Conservation (phyloP, 2,329 filamentous ascomycete genomes). For the Sphaceloma murrayae region DNA sequence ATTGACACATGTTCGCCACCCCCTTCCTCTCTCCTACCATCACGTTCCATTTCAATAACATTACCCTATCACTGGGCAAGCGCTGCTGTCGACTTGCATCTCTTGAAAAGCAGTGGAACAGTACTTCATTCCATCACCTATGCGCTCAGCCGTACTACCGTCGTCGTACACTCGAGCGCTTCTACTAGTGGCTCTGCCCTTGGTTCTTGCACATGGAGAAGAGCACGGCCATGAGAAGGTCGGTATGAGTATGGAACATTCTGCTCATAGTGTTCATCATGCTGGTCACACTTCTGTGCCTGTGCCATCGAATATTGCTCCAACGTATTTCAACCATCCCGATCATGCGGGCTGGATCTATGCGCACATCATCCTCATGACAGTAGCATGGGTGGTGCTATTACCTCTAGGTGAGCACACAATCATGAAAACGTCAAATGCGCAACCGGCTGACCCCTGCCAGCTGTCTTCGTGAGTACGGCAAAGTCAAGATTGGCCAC, state of each 20-base stretch:
- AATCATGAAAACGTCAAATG: not conserved
- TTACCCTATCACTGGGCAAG: not conserved
- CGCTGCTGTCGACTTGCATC: not conserved
- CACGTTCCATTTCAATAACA: too few species aligned
- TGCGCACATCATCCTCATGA: slow-evolving; percentile 62
- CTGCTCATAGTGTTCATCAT: slow-evolving; percentile 16
- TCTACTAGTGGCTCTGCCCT: slow-evolving; percentile 33
- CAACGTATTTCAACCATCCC: slow-evolving; percentile 50
- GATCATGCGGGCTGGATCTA: slow-evolving; percentile 51
- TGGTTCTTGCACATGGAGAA: slow-evolving; percentile 35
- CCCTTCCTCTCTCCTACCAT: too few species aligned
- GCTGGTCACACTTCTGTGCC: slow-evolving; percentile 17
- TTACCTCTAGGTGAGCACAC: slow-evolving; percentile 57
- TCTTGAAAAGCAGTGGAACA: not conserved
- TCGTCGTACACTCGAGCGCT: slow-evolving; percentile 23
- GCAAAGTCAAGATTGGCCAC: slow-evolving; percentile 67
- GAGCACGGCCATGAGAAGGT: slow-evolving; percentile 21
- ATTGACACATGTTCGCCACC: too few species aligned
- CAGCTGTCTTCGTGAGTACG: slow-evolving; percentile 79
- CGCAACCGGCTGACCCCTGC: not conserved
- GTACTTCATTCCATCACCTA: not conserved
- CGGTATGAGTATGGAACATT: slow-evolving; percentile 24
- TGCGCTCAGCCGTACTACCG: not conserved
- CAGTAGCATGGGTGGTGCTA: slow-evolving; percentile 60
- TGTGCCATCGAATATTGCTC: not conserved